These are phyloP conservation scores for Xanthoconium stramineum DNA, from an alignment of 768 basidiomycete genomes.

Conservation along the genomic window DNA sequence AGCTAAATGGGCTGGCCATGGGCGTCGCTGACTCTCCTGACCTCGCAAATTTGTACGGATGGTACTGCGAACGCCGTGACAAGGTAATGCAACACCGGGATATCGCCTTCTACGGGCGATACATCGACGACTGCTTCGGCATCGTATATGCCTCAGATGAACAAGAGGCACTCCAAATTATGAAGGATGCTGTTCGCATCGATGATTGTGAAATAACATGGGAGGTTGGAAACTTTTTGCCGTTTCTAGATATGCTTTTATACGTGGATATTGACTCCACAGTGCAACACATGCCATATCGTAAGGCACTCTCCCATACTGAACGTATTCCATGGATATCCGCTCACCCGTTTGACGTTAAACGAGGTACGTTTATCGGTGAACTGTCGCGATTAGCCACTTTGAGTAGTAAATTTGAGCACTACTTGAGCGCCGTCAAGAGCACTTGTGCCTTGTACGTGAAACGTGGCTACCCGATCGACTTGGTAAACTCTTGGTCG, in stretches of 20 bases:
- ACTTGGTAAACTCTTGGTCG: background rate
- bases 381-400: conserved; percentile 1
- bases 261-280: background rate
- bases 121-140: background rate
- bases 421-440: background rate
- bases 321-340: conserved; percentile 10
- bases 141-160: background rate
- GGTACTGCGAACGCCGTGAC: background rate
- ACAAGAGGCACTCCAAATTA: background rate
- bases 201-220: conserved; percentile 1
- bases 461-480: background rate
- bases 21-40: conserved; percentile 12
- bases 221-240: background rate
- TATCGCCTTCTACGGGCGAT: conserved; percentile 3
- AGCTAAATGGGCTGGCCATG: background rate
- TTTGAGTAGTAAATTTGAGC: background rate
- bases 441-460: background rate
- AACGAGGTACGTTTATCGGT: conserved; percentile 3
- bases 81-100: background rate
- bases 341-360: background rate
- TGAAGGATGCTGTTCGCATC: background rate
- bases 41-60: conserved; percentile 12
- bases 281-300: background rate
- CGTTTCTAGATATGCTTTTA: conserved; percentile 1
- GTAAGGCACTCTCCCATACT: background rate